phyloP scores from a whole-genome alignment of 2,329 filamentous ascomycete genomes.

The Tolypocladium album region DNA sequence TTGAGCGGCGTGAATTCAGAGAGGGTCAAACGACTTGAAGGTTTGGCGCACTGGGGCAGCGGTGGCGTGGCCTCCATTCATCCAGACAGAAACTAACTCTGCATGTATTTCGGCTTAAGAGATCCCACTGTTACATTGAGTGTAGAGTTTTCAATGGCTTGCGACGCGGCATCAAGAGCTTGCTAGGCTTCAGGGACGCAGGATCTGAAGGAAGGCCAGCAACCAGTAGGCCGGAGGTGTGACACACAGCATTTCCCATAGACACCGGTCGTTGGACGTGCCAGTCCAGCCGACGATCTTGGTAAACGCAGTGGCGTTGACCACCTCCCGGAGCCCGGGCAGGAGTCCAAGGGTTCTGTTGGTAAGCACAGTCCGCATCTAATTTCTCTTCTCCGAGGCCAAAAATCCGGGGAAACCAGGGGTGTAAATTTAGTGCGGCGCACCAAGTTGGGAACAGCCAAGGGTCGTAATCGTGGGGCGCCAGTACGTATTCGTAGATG shows the following conservation, averaged over 20 bases:
- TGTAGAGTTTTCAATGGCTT: background rate
- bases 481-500: conserved; percentile 3
- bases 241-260: background rate
- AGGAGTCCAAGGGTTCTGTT: background rate
- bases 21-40: background rate
- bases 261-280: background rate
- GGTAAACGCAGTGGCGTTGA: background rate
- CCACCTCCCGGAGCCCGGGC: background rate
- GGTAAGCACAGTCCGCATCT: background rate
- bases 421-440: conserved; percentile 17
- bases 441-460: conserved; percentile 8
- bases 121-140: background rate
- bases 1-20: background rate
- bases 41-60: background rate
- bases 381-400: background rate
- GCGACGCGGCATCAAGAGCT: background rate
- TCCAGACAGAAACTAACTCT: background rate
- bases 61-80: background rate
- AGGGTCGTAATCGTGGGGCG: conserved; percentile 13
- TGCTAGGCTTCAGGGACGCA: background rate
- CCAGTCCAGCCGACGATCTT: background rate
- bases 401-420: conserved; percentile 24
- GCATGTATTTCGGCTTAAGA: background rate
- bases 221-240: background rate
- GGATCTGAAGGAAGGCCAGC: background rate